These are phyloP conservation scores for Starmerella vaccinii DNA, from an alignment of 805 yeast species.

Conservation along the genomic window DNA sequence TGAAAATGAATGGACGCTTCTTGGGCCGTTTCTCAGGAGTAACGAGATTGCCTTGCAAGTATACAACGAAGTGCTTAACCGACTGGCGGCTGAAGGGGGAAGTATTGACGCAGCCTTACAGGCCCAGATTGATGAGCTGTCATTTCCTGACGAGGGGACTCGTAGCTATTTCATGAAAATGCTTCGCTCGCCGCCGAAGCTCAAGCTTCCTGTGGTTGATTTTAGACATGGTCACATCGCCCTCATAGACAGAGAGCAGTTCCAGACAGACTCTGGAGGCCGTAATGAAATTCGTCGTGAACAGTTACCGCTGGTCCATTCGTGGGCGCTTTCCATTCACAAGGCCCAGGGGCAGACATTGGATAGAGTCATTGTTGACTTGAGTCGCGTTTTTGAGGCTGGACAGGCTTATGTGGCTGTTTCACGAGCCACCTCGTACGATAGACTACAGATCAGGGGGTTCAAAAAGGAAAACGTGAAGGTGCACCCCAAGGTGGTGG, in stretches of 20 bases:
- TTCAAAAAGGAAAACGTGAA: slow-evolving; percentile 54
- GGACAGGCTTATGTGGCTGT: slow-evolving; percentile 97
- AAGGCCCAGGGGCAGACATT: slow-evolving; percentile 92
- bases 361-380: slow-evolving; percentile 64
- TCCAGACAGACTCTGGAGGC: slow-evolving; percentile 15
- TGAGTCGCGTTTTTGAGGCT: slow-evolving; percentile 65
- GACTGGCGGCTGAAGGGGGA: slow-evolving; percentile 1
- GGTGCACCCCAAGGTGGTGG: slow-evolving; percentile 60
- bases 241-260: slow-evolving; percentile 18
- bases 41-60: slow-evolving; percentile 12
- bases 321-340: slow-evolving; percentile 94
- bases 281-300: slow-evolving; percentile 48
- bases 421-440: slow-evolving; percentile 76
- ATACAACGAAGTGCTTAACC: slow-evolving; percentile 20
- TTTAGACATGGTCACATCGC: slow-evolving; percentile 17
- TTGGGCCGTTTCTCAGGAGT: slow-evolving; percentile 12
- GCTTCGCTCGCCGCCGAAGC: slow-evolving; percentile 7
- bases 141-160: slow-evolving; percentile 12
- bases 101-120: slow-evolving; percentile 1
- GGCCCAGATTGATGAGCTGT: slow-evolving; percentile 11
- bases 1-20: slow-evolving; percentile 15
- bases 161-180: slow-evolving; percentile 4
- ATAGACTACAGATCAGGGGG: slow-evolving; percentile 70
- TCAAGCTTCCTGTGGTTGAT: slow-evolving; percentile 22
- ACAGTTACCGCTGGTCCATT: slow-evolving; percentile 75